Conservation (phyloP, 169 alveolate genomes). For the Plasmodium inui region DNA sequence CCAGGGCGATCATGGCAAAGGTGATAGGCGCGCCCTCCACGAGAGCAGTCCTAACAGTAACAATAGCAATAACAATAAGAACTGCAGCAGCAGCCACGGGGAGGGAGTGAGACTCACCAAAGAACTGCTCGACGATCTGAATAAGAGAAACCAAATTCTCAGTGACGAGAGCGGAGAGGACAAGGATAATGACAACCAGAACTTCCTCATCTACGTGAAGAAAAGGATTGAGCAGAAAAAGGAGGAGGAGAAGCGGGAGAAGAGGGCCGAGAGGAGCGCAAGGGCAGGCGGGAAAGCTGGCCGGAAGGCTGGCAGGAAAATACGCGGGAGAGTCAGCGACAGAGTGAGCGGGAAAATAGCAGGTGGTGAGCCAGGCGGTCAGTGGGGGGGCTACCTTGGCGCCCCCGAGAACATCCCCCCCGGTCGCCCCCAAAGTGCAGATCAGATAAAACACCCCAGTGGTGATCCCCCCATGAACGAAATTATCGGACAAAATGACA, state of each 20-base stretch:
- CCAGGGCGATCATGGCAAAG: background rate
- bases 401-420: background rate
- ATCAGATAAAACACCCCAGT: background rate
- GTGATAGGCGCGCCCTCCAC: background rate
- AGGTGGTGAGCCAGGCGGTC: background rate
- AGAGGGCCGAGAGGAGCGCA: background rate
- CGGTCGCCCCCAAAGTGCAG: background rate
- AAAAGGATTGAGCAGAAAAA: slow-evolving; percentile 57
- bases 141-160: slow-evolving; percentile 20
- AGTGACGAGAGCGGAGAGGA: slow-evolving; percentile 8
- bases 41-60: background rate
- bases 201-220: slow-evolving; percentile 59
- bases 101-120: slow-evolving; percentile 42
- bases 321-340: background rate
- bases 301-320: background rate
- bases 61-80: too few species aligned
- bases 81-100: background rate
- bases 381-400: background rate
- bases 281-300: background rate
- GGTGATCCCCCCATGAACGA: background rate
- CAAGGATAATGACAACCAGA: slow-evolving; percentile 11
- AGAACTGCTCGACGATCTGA: slow-evolving; percentile 37
- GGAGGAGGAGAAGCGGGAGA: slow-evolving; percentile 17
- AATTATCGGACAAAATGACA: background rate
- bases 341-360: background rate